phyloP scores from a whole-genome alignment of 1,284 basidiomycete species.

The Malassezia obtusa region DNA sequence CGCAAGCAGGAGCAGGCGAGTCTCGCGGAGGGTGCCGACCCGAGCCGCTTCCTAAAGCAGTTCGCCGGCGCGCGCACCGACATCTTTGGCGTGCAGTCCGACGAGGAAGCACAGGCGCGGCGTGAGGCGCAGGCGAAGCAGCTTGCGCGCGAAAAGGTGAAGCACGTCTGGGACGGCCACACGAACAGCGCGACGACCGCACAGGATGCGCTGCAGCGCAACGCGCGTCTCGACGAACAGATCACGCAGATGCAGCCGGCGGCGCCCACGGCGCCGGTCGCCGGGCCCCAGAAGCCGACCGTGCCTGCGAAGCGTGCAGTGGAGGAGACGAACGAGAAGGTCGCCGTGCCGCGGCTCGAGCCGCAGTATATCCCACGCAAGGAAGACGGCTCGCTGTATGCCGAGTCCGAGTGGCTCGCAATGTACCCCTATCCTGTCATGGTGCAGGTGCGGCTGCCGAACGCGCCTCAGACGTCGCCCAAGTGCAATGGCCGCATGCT shows the following conservation, averaged over 20 bases:
- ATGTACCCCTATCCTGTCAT: conserved; percentile 28
- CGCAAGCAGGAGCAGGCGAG: conserved; percentile 40
- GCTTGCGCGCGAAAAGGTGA: conserved; percentile 38
- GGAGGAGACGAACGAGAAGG: background rate
- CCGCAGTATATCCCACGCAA: conserved; percentile 12
- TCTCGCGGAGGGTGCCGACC: conserved; percentile 40
- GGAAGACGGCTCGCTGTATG: conserved; percentile 23
- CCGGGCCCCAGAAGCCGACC: conserved; percentile 6
- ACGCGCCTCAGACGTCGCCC: conserved; percentile 16
- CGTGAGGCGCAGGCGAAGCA: conserved; percentile 35
- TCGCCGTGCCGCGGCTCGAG: background rate
- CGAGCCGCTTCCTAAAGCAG: conserved; percentile 32
- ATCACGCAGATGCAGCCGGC: conserved; percentile 21
- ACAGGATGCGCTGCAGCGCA: conserved; percentile 25
- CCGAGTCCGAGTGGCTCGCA: conserved; percentile 33
- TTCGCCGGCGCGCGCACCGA: conserved; percentile 38
- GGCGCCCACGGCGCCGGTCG: conserved; percentile 3
- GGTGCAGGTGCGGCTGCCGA: conserved; percentile 23
- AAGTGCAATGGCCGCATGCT: conserved; percentile 30
- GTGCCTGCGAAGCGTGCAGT: conserved; percentile 17
- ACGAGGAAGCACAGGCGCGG: conserved; percentile 30
- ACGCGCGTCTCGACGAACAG: conserved; percentile 25
- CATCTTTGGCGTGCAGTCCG: conserved; percentile 28
- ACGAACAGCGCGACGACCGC: conserved; percentile 25
- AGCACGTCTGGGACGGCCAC: conserved; percentile 46